Base-by-base conservation (phyloP, 148 eudicot species). In the Chenopodium quinoa region DNA sequence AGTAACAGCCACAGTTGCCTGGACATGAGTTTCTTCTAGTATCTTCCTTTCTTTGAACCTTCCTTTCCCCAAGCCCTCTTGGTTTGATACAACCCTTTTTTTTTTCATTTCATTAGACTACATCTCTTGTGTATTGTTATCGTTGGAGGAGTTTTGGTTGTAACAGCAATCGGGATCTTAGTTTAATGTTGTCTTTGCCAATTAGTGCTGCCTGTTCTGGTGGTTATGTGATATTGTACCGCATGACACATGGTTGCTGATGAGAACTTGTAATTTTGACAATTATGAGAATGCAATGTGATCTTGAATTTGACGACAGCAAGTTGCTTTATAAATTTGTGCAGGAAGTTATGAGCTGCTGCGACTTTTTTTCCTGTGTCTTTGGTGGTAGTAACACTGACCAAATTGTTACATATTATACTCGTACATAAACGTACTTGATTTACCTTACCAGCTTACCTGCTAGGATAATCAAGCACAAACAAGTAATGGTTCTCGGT, bases 1-100 rank as follows among this genome's bases (percentile, higher is more conserved):
- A 84, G 84, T 85, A 75, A 85, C 89, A 78, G 79, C 77, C 22
- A 31, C 23, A 27, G 46, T 71, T 73, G 63, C 58, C 29, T 64
- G 73, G 40, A 65, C 25, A 16, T 66, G 48, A 54, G 64, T 68
- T 17, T 31, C 25, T 47, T 34, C 9, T 13, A 1, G 16, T 13
- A 8, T 23, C 62, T 69, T 40, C 44, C 22, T 63, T 56, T 73
- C 40, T 74, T 29, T 19, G 44, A 31, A 34, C 52, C 65, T 62
- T 22, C 19, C 68, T 10, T 50, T 23, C 20, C 56, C 7, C 14
- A 44, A 23, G 19, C 22, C 62, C 7, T 34, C 72, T 77, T 50
- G 20, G 70, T 31, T 64, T 17, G 69, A 52, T 50, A 50, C 56
- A 50, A 50, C 56, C 14, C 2, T 50, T 50, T 12, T 48, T 7